These are phyloP conservation scores for Mucuna pruriens DNA, from an alignment of 306 rosid species.

Conservation along the genomic window DNA sequence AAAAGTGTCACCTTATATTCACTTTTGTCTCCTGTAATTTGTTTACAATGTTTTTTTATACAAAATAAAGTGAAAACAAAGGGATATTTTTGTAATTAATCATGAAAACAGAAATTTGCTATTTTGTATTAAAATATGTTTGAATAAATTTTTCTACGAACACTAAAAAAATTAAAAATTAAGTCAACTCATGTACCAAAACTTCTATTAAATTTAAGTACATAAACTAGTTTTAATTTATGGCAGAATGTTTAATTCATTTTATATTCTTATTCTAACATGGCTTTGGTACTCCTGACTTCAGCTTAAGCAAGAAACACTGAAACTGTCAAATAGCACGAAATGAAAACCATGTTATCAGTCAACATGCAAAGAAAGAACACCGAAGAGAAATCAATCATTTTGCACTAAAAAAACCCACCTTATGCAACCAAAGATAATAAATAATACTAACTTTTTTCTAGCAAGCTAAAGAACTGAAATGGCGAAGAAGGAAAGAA, in stretches of 20 bases:
- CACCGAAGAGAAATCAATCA: not conserved
- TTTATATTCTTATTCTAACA: too few relatives aligned
- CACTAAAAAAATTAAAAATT: too few relatives aligned
- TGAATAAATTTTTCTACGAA: too few relatives aligned
- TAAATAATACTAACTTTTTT: not conserved
- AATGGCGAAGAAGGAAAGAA: constrained; percentile 15
- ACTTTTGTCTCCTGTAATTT: not conserved
- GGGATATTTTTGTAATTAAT: not conserved
- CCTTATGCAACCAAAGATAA: not conserved
- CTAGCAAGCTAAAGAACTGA: not conserved
- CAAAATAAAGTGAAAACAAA: not conserved
- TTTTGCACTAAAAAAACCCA: not conserved
- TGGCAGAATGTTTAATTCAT: too few relatives aligned
- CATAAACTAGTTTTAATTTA: too few relatives aligned
- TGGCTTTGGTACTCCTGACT: not conserved
- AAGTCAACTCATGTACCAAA: too few relatives aligned
- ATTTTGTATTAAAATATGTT: too few relatives aligned
- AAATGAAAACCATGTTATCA: not conserved
- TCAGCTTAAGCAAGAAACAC: constrained; percentile 14
- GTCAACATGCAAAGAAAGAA: not conserved
- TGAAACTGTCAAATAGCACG: not conserved
- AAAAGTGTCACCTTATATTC: not conserved
- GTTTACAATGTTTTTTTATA: too few relatives aligned
- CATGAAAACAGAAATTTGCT: not conserved
- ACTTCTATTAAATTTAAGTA: too few relatives aligned